Percentiles rank a stretch among this genome's conserved stretches.
Conservation (phyloP, 2,329 filamentous ascomycete species). For the Endoconidiophora polonica region DNA sequence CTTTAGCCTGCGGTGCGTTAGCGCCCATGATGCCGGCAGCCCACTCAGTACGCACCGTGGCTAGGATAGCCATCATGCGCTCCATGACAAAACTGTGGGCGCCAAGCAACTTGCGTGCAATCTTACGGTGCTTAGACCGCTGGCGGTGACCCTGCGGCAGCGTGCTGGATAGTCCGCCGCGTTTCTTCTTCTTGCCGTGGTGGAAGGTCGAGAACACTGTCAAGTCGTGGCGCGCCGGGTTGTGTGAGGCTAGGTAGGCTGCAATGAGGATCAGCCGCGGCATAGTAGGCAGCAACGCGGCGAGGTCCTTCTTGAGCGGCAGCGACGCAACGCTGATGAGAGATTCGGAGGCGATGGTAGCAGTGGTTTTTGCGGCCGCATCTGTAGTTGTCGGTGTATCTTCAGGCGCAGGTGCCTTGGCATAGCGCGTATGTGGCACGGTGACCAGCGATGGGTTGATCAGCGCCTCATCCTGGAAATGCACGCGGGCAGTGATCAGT, state of each 20-base stretch:
- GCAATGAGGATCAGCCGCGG: conserved; percentile 59
- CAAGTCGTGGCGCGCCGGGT: conserved; percentile 54
- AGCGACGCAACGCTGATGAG: not conserved
- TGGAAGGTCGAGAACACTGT: conserved; percentile 60
- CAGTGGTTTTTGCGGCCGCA: not conserved
- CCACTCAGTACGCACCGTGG: conserved; percentile 45
- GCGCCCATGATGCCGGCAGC: conserved; percentile 18
- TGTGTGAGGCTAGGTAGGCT: conserved; percentile 69
- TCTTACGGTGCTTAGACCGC: conserved; percentile 46
- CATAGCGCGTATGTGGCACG: conserved; percentile 13
- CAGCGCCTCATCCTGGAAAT: conserved; percentile 58
- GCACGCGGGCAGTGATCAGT: conserved; percentile 49
- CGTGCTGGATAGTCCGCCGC: conserved; percentile 29
- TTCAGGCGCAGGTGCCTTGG: not conserved
- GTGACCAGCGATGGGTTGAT: conserved; percentile 48
- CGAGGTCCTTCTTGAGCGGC: conserved; percentile 26
- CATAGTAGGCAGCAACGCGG: conserved; percentile 48
- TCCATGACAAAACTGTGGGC: conserved; percentile 64
- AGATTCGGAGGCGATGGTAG: conserved; percentile 8
- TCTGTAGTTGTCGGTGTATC: not conserved
- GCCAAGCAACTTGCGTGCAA: conserved; percentile 59
- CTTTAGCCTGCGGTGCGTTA: conserved; percentile 18
- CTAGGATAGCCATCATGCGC: conserved; percentile 61
- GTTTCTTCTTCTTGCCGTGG: conserved; percentile 32
- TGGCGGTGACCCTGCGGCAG: conserved; percentile 16